A percentile compares a stretch with the other conserved stretches of the same genome.
Evolutionary conservation across 2,329 filamentous ascomycete genomes (phyloP).

Genomic region (Fusarium tupiense): DNA sequence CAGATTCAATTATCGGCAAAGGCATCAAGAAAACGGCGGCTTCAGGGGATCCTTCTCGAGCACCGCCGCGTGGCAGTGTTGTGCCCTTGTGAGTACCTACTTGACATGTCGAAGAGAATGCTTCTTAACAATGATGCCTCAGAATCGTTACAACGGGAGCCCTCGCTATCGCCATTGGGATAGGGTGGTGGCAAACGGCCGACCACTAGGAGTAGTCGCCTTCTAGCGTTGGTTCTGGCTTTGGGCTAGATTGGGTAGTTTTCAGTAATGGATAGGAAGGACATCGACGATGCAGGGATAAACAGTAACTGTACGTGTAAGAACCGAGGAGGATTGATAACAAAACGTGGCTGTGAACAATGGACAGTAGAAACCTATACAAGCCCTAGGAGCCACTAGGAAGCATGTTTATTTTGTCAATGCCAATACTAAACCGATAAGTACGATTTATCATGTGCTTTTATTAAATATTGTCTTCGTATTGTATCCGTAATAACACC

Average conservation of each 20-base stretch:
- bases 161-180: conserved; percentile 38
- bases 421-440: background rate
- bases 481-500: background rate
- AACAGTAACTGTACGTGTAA: conserved; percentile 13
- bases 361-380: conserved; percentile 18
- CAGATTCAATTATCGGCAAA: background rate
- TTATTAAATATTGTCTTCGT: background rate
- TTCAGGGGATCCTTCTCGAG: conserved; percentile 8
- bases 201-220: conserved; percentile 20
- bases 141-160: conserved; percentile 42
- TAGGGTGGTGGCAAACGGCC: conserved; percentile 41
- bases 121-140: conserved; percentile 19
- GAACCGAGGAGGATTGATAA: background rate
- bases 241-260: conserved; percentile 18
- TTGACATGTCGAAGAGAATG: background rate
- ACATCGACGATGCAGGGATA: background rate
- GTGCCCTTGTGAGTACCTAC: conserved; percentile 33
- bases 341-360: conserved; percentile 5
- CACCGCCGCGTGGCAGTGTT: conserved; percentile 16
- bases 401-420: conserved; percentile 18
- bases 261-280: background rate
- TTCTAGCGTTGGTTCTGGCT: background rate
- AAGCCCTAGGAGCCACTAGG: conserved; percentile 20
- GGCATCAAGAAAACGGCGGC: background rate
- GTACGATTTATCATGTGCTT: background rate